Conservation (phyloP, 768 basidiomycete genomes). For the Mycena crocata region DNA sequence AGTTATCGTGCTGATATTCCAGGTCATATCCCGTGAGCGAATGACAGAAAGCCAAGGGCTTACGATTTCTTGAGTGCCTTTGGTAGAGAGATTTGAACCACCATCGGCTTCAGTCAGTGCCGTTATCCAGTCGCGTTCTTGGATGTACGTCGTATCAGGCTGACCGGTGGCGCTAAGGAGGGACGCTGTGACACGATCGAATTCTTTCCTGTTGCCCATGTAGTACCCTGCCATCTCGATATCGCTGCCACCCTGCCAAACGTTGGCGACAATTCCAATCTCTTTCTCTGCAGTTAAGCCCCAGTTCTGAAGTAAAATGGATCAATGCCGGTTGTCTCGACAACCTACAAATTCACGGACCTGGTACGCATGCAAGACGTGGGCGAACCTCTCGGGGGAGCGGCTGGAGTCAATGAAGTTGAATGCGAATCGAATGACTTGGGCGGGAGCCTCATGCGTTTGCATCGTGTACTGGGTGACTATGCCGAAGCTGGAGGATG, state of each 20-base stretch:
- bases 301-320: no score
- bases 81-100: slow-evolving; percentile 8
- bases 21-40: neutral
- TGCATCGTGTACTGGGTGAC: slow-evolving; percentile 38
- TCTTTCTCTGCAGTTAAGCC: slow-evolving; percentile 10
- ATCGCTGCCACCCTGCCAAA: slow-evolving; percentile 10
- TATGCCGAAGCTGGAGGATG: slow-evolving; percentile 43
- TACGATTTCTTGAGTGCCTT: slow-evolving; percentile 6
- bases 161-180: slow-evolving; percentile 7
- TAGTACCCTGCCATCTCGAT: slow-evolving; percentile 21
- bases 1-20: slow-evolving; percentile 19
- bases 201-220: slow-evolving; percentile 7
- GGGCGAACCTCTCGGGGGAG: slow-evolving; percentile 6
- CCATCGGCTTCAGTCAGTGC: slow-evolving; percentile 9
- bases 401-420: slow-evolving; percentile 9
- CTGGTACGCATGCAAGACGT: slow-evolving; percentile 12
- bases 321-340: no score
- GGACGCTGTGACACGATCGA: neutral
- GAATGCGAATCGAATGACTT: slow-evolving; percentile 22
- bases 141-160: slow-evolving; percentile 9
- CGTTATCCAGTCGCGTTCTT: slow-evolving; percentile 16
- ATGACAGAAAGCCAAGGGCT: neutral
- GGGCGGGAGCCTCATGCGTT: slow-evolving; percentile 32
- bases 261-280: slow-evolving; percentile 23
- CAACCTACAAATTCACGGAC: no score